Evolutionary conservation across 1,284 basidiomycete species (phyloP), one percentile per base, ranked within the genome.

Genomic region (Malassezia furfur): DNA sequence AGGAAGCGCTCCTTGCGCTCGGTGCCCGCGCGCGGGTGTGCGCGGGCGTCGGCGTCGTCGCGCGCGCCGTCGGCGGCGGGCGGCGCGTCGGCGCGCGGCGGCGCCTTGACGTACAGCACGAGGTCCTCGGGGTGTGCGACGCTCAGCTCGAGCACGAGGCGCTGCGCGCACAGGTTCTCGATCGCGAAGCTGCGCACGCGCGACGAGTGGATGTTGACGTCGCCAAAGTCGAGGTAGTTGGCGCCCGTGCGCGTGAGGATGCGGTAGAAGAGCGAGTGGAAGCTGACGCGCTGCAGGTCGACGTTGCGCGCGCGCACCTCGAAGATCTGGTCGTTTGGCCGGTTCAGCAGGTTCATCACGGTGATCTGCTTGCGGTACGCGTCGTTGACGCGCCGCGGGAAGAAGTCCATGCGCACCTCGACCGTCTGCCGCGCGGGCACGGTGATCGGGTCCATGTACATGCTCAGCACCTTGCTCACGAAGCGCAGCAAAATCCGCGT

Each of bases 241-340:
- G 75, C 74, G 8, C 79, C 79, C 14, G 76, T 75, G 1, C 78
- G 77, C 11, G 79, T 80, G 43, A 79, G 71, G 53, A 80, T 78
- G n/a, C 77, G 76, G 64, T 80, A 80, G 39, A 79, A 75, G 55
- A 79, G 76, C 25, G 78, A 79, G 60, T 80, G 79, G 48, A 79
- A 76, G 30, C 78, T 78, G 55, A 80, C 75, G 39, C 79, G 77
- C 66, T 79, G 76, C 47, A 77, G 68, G 61, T 80, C 79, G 47
- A 79, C 77, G 54, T 80, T 79, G 51, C 71, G 72, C 30, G 77
- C 76, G 21, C 76, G 72, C 43, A 79, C 76, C 53, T 79, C 77
- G 49, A 79, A 70, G 43, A 79, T 72, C 67, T 79, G 78, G 48
- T 74, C 72, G 36, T 75, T 70, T 54, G 76, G 72, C 52, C 71